Percentiles rank a stretch among this genome's conserved stretches.
These are phyloP conservation scores for Lipomyces orientalis DNA, from an alignment of 805 yeast species.

Conservation along the genomic window DNA sequence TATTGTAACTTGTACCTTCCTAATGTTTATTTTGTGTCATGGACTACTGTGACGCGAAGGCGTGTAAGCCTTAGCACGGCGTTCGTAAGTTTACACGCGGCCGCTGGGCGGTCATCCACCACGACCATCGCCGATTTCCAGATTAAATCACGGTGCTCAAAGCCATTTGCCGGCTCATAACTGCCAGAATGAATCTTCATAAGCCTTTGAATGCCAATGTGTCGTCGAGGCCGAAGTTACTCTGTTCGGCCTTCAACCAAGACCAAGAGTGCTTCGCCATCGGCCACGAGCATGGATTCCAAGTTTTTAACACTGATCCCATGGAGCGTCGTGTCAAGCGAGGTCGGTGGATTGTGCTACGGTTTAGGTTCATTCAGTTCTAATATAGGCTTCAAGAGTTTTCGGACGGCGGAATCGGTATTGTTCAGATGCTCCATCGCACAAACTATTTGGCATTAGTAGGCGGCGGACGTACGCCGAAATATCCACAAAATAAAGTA, in stretches of 20 bases:
- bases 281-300: slow-evolving; percentile 79
- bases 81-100: background rate
- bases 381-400: slow-evolving; percentile 40
- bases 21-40: no score
- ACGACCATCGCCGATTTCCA: background rate
- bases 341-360: slow-evolving; percentile 38
- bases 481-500: slow-evolving; percentile 72
- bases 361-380: background rate
- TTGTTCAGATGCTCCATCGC: slow-evolving; percentile 80
- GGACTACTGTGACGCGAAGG: no score
- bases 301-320: slow-evolving; percentile 87
- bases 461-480: slow-evolving; percentile 86
- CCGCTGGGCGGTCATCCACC: background rate
- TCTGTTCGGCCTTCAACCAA: slow-evolving; percentile 78
- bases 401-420: slow-evolving; percentile 68
- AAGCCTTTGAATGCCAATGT: slow-evolving; percentile 28
- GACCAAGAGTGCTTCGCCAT: slow-evolving; percentile 89
- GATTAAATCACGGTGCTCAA: background rate
- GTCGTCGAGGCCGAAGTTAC: slow-evolving; percentile 44
- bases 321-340: slow-evolving; percentile 74
- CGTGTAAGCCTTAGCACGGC: no score
- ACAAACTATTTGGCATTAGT: slow-evolving; percentile 89
- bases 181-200: slow-evolving; percentile 32
- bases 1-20: background rate
- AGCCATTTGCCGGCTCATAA: background rate